These are phyloP conservation scores for Trametes versicolor DNA, from an alignment of 1,284 basidiomycete genomes.

Conservation along the genomic window DNA sequence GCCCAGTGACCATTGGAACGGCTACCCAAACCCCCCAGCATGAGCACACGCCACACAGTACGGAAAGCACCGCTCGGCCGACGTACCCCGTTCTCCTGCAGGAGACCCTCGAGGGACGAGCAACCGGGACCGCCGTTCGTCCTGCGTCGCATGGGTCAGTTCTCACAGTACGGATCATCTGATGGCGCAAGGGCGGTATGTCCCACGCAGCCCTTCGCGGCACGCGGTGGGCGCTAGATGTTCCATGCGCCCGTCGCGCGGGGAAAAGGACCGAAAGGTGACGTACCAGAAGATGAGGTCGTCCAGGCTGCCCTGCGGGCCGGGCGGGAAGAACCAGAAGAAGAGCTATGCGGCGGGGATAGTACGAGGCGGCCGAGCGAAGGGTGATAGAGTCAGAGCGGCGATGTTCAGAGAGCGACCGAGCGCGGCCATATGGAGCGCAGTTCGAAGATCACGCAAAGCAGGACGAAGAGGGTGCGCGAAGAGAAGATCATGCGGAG, in stretches of 20 bases:
- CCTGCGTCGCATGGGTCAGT: slow-evolving; percentile 47
- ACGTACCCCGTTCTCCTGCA: slow-evolving; percentile 86
- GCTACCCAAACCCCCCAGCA: slow-evolving; percentile 49
- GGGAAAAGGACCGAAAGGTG: neutral
- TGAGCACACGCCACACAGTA: neutral
- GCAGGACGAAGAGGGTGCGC: neutral
- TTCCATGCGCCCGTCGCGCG: neutral
- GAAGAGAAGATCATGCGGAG: neutral
- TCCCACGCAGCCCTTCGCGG: neutral
- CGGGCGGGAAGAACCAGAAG: slow-evolving; percentile 90
- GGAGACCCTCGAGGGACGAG: slow-evolving; percentile 78
- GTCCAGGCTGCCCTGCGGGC: slow-evolving; percentile 72
- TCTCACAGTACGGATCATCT: neutral
- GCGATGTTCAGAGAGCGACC: neutral
- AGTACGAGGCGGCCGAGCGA: neutral
- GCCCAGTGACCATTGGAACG: slow-evolving; percentile 73
- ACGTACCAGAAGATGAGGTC: slow-evolving; percentile 78
- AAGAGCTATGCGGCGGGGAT: slow-evolving; percentile 61
- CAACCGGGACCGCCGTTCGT: slow-evolving; percentile 67
- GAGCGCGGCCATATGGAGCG: neutral
- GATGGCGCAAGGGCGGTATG: neutral
- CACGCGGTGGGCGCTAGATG: too few relatives aligned
- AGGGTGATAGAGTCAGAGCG: neutral
- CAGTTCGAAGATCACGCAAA: neutral
- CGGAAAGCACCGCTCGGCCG: neutral